phyloP scores from a whole-genome alignment of 306 rosid species.

The Lagenaria siceraria region DNA sequence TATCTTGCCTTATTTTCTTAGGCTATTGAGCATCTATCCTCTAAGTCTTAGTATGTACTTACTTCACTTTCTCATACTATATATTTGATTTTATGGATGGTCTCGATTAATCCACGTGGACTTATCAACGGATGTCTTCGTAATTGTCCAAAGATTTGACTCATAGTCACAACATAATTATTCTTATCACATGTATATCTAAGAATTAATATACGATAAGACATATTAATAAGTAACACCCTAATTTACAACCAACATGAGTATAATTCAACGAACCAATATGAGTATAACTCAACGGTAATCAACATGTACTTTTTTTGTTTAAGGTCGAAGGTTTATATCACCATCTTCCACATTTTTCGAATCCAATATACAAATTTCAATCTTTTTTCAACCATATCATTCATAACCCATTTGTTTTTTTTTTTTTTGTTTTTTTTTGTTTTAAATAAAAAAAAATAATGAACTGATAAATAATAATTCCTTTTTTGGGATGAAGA shows the following conservation, averaged over 20 bases:
- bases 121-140: neutral
- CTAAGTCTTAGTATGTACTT: neutral
- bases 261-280: too few species aligned
- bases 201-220: too few species aligned
- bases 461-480: neutral
- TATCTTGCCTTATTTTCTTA: neutral
- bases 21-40: neutral
- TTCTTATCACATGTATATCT: neutral
- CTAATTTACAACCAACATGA: too few species aligned
- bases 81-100: neutral
- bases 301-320: too few species aligned
- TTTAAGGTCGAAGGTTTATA: too few species aligned
- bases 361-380: neutral
- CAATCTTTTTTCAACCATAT: too few species aligned
- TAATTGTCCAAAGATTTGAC: neutral
- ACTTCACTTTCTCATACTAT: neutral
- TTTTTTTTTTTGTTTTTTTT: too few species aligned
- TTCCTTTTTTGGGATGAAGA: neutral
- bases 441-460: too few species aligned
- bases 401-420: too few species aligned
- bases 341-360: too few species aligned
- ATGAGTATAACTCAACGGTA: too few species aligned
- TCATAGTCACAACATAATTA: neutral
- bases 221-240: too few species aligned
- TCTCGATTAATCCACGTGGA: neutral